These are phyloP conservation scores for Kwoniella dendrophila DNA, from an alignment of 768 basidiomycete genomes.

Conservation along the genomic window DNA sequence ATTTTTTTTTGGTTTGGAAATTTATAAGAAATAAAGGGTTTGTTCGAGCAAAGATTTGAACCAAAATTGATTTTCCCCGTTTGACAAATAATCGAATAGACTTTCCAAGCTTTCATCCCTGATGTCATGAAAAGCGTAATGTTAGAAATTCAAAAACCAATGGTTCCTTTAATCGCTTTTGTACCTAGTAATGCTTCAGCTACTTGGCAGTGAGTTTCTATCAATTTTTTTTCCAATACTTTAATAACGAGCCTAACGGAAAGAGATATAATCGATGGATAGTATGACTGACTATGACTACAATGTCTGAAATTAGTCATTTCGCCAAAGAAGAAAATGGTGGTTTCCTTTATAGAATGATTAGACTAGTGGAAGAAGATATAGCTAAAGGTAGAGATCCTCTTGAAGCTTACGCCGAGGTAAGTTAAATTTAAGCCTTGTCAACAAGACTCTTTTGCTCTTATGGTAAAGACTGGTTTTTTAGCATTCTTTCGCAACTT, in stretches of 20 bases:
- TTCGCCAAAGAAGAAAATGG: constrained; percentile 23
- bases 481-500: constrained; percentile 20
- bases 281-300: neutral
- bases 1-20: neutral
- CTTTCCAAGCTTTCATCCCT: constrained; percentile 33
- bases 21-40: neutral
- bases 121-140: constrained; percentile 12
- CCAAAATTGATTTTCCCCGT: too few species aligned
- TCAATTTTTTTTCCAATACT: neutral
- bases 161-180: constrained; percentile 24
- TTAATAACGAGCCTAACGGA: too few species aligned
- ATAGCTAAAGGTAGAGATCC: constrained; percentile 23
- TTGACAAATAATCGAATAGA: too few species aligned
- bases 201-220: constrained; percentile 24
- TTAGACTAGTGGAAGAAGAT: constrained; percentile 7
- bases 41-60: neutral
- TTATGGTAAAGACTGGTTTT: neutral
- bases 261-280: neutral
- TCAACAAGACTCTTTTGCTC: constrained; percentile 2
- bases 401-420: constrained; percentile 12
- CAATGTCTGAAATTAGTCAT: neutral
- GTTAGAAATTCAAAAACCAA: neutral
- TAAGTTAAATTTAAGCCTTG: constrained; percentile 5
- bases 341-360: constrained; percentile 3
- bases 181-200: constrained; percentile 26